Evolutionary conservation across 1,284 basidiomycete species (phyloP).

Genomic region (Sanguinoderma infundibulare): DNA sequence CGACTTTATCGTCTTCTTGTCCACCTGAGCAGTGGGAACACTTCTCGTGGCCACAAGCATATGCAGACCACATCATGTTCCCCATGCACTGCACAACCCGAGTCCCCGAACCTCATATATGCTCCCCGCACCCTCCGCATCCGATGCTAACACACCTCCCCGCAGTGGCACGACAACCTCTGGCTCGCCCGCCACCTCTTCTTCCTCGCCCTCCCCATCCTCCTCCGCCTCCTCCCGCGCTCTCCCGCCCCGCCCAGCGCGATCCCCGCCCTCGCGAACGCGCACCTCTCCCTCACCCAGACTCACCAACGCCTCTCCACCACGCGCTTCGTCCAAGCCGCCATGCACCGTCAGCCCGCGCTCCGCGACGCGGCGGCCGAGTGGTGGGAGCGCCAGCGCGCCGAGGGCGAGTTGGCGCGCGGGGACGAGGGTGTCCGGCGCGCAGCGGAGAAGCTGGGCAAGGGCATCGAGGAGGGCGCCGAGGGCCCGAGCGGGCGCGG

Average conservation of each 20-base stretch:
- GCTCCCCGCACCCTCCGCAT: too few species aligned
- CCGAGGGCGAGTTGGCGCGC: slow-evolving; percentile 53
- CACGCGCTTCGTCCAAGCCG: slow-evolving; percentile 56
- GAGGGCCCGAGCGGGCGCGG: slow-evolving; percentile 21
- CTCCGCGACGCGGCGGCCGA: slow-evolving; percentile 47
- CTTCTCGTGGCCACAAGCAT: too few species aligned
- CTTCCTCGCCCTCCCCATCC: slow-evolving; percentile 61
- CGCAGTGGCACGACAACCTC: slow-evolving; percentile 69
- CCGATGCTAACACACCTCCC: not conserved
- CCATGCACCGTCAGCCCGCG: slow-evolving; percentile 55
- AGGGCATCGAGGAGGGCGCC: slow-evolving; percentile 44
- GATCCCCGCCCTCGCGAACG: slow-evolving; percentile 43
- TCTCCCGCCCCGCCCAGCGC: slow-evolving; percentile 29
- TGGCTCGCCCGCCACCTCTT: slow-evolving; percentile 56
- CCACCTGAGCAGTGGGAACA: too few species aligned
- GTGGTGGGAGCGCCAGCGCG: slow-evolving; percentile 63
- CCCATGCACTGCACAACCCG: too few species aligned
- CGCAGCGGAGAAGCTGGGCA: slow-evolving; percentile 53
- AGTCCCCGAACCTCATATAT: too few species aligned
- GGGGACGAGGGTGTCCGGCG: slow-evolving; percentile 50
- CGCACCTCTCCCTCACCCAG: slow-evolving; percentile 35
- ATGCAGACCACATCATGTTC: too few species aligned
- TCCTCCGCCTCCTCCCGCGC: slow-evolving; percentile 49
- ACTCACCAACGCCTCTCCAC: slow-evolving; percentile 46
- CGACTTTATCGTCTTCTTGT: too few species aligned